Evolutionary conservation across 2,329 filamentous ascomycete genomes (phyloP).

Genomic region (Geosmithia flava): DNA sequence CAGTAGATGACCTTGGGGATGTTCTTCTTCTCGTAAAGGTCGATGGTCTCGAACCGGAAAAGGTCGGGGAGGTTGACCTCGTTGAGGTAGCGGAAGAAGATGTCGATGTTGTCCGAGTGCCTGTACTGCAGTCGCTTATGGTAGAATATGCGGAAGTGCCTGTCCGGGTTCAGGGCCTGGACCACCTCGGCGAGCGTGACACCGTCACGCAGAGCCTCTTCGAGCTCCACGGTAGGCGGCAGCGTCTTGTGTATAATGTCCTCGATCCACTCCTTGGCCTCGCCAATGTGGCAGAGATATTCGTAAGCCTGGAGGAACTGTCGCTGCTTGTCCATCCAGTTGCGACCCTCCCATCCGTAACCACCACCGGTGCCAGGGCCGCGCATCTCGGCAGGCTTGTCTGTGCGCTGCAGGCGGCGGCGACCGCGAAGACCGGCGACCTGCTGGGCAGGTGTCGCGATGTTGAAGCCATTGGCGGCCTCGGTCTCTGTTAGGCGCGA

Average conservation of each 20-base stretch:
- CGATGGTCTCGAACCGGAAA: slow-evolving; percentile 93
- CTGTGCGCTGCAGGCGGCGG: slow-evolving; percentile 64
- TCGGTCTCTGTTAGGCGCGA: slow-evolving; percentile 70
- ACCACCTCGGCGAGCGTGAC: slow-evolving; percentile 93
- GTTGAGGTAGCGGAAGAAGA: slow-evolving; percentile 89
- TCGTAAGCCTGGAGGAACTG: slow-evolving; percentile 96
- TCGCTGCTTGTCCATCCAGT: slow-evolving; percentile 98
- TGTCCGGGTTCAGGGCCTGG: slow-evolving; percentile 70
- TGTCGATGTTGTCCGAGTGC: slow-evolving; percentile 94
- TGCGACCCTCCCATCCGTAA: slow-evolving; percentile 68
- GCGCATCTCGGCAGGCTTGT: slow-evolving; percentile 34
- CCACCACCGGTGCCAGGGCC: slow-evolving; percentile 30
- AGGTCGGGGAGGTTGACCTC: slow-evolving; percentile 88
- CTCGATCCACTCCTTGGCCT: slow-evolving; percentile 99
- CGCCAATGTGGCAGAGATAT: slow-evolving; percentile 96
- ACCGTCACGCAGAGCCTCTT: slow-evolving; percentile 84
- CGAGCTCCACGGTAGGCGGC: slow-evolving; percentile 83
- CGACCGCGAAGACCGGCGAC: slow-evolving; percentile 81
- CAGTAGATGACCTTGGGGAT: slow-evolving; percentile 99
- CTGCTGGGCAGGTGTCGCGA: slow-evolving; percentile 68
- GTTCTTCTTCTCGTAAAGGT: slow-evolving; percentile 99
- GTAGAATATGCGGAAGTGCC: slow-evolving; percentile 71
- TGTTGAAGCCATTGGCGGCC: slow-evolving; percentile 66
- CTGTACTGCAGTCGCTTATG: slow-evolving; percentile 79
- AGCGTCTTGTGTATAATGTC: slow-evolving; percentile 74